Evolutionary conservation across 768 basidiomycete species (phyloP).

Genomic region (Boletus vinaceobasis): DNA sequence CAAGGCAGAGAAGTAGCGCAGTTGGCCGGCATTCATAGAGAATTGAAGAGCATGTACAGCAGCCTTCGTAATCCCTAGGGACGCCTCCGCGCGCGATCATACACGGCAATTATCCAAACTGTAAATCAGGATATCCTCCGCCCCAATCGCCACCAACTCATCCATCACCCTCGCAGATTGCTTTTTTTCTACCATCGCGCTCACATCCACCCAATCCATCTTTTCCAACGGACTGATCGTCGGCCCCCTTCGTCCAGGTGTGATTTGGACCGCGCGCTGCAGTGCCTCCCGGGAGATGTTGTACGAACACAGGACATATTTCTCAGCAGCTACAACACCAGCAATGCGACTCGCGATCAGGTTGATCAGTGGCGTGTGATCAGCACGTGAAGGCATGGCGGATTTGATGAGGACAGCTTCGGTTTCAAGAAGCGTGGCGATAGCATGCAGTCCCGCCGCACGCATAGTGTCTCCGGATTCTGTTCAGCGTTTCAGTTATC

Average conservation of each 20-base stretch:
- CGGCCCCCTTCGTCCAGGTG: conserved; percentile 86
- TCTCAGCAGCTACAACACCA: conserved; percentile 84
- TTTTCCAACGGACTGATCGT: conserved; percentile 85
- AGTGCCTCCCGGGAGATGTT: conserved; percentile 75
- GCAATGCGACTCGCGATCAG: conserved; percentile 84
- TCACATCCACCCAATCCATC: conserved; percentile 87
- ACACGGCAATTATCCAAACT: conserved; percentile 94
- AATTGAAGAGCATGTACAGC: not conserved
- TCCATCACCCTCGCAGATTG: conserved; percentile 85
- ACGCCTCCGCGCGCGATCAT: conserved; percentile 23
- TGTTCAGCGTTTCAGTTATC: conserved; percentile 27
- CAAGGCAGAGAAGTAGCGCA: not conserved
- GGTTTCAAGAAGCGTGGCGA: conserved; percentile 80
- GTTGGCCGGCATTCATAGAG: too few species aligned
- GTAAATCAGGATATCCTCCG: conserved; percentile 88
- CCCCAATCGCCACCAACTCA: conserved; percentile 72
- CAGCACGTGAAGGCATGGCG: conserved; percentile 55
- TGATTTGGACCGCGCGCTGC: conserved; percentile 59
- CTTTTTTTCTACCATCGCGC: conserved; percentile 87
- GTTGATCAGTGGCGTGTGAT: conserved; percentile 64
- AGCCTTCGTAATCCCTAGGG: too few species aligned
- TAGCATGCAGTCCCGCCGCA: conserved; percentile 91
- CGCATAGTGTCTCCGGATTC: conserved; percentile 99
- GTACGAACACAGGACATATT: conserved; percentile 90
- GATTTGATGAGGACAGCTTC: conserved; percentile 95